Base-by-base conservation (phyloP, 306 rosid species). In the Dryas octopetala region DNA sequence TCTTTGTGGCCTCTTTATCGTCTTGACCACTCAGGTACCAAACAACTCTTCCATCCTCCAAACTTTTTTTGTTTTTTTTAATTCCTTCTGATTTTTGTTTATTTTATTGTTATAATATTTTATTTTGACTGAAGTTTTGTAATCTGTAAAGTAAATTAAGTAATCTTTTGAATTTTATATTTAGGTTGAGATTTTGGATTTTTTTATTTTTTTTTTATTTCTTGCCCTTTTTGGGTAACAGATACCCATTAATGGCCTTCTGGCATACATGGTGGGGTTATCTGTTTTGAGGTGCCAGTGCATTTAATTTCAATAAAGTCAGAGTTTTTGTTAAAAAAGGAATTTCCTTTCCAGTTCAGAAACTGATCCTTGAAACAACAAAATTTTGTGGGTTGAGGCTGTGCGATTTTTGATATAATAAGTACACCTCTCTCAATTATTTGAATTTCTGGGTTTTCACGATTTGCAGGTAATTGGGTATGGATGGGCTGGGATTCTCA, bases 401-500 rank as follows among this genome's bases (percentile, higher is more conserved):
- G 53, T 1, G 62, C 5, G 46, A 13, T 55, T 19, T 13, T 44
- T 44, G 2, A 38, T 16, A 40, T 50, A 9, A 26, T 65, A 66
- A 16, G 5, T 53, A 38, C 50, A 23, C 7, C 3, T 4, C 13
- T 4, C 13, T 80, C 46, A 23, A 71, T n/a, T 62, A 7, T 40
- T 48, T 70, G 19, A 17, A 48, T 48, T 52, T 51, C 23, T 58
- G 5, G 3, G 41, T 41, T 57, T 15, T 46, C 6, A 57, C 66
- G 64, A 44, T 68, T 32, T 78, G 88, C 90, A 95, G 99, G 59
- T 95, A n/a, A 44, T 95, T 69, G 99, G 99, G n/a, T 95, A 95
- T 88, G 99, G 99, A 74, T 95, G 99, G 99, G 99, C 99, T 79
- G 99, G 99, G 68, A 86, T 95, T 82, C 88, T 95, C 13, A 89